phyloP scores from a whole-genome alignment of 1,284 basidiomycete genomes.

The Boletus semigastroideus region DNA sequence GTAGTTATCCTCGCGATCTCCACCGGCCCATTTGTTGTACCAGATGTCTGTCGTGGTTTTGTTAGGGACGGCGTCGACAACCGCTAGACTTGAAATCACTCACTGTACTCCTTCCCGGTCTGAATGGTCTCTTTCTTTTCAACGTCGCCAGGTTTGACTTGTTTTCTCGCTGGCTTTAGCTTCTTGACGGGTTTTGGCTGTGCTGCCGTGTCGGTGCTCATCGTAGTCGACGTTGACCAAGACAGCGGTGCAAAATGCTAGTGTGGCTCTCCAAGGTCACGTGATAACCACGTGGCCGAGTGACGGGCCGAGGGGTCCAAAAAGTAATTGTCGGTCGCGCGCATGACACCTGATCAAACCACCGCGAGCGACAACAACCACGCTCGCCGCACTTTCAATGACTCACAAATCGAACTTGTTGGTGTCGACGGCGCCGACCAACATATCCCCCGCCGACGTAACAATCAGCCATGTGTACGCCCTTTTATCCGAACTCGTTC shows the following conservation, averaged over 20 bases:
- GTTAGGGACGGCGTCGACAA: slow-evolving; percentile 15
- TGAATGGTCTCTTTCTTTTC: slow-evolving; percentile 87
- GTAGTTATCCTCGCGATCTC: slow-evolving; percentile 91
- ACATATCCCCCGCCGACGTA: slow-evolving; percentile 48
- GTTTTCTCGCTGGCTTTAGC: slow-evolving; percentile 82
- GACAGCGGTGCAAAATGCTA: not conserved
- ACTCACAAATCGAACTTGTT: slow-evolving; percentile 47
- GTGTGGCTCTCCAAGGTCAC: slow-evolving; percentile 13
- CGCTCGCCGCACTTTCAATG: slow-evolving; percentile 40
- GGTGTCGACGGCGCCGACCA: slow-evolving; percentile 44
- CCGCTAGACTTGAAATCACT: slow-evolving; percentile 30
- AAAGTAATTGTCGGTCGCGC: slow-evolving; percentile 1
- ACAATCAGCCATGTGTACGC: slow-evolving; percentile 73
- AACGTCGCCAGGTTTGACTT: slow-evolving; percentile 87
- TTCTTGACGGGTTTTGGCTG: slow-evolving; percentile 46
- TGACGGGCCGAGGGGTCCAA: slow-evolving; percentile 14
- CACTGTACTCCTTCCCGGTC: slow-evolving; percentile 94
- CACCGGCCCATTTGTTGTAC: slow-evolving; percentile 99
- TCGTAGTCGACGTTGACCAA: slow-evolving; percentile 15
- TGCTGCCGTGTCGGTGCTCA: slow-evolving; percentile 17
- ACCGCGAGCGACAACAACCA: not conserved
- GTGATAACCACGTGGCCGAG: slow-evolving; percentile 25
- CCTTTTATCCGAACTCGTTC: not conserved
- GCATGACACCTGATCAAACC: slow-evolving; percentile 8
- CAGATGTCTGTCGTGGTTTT: slow-evolving; percentile 75